Percentiles rank a stretch among this genome's conserved stretches.
Conservation (phyloP, 2,329 filamentous ascomycete species). For the Beauveria caledonica region DNA sequence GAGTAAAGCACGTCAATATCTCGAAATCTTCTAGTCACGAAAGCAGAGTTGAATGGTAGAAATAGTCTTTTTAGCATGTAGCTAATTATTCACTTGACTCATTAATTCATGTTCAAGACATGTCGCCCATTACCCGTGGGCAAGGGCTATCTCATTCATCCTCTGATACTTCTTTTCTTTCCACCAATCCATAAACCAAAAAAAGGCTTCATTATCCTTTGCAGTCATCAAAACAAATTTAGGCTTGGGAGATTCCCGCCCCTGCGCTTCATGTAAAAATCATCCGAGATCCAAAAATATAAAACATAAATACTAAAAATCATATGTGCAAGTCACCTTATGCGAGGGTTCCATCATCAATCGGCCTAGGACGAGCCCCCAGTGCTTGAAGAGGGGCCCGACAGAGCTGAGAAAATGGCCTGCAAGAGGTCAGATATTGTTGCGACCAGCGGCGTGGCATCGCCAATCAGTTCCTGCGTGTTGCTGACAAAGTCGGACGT, state of each 20-base stretch:
- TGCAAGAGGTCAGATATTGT: slow-evolving; percentile 6
- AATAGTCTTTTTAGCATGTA: slow-evolving; percentile 4
- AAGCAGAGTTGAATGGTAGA: background rate
- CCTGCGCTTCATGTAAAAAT: slow-evolving; percentile 4
- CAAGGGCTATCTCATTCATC: slow-evolving; percentile 1
- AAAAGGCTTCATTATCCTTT: slow-evolving; percentile 7
- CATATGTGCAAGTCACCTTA: background rate
- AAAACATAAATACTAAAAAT: slow-evolving; percentile 2
- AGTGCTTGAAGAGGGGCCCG: background rate
- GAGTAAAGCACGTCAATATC: too few relatives aligned
- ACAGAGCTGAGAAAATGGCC: slow-evolving; percentile 6
- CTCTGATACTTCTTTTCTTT: background rate
- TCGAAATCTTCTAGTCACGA: too few relatives aligned
- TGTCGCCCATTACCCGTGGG: background rate
- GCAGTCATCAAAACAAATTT: slow-evolving; percentile 3
- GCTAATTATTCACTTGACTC: slow-evolving; percentile 9
- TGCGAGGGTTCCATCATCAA: background rate
- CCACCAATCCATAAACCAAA: background rate
- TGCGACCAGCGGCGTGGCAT: slow-evolving; percentile 26
- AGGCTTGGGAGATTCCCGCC: background rate
- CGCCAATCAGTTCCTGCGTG: slow-evolving; percentile 34
- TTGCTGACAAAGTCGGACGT: slow-evolving; percentile 32
- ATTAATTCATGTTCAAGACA: slow-evolving; percentile 10
- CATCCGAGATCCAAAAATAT: slow-evolving; percentile 1
- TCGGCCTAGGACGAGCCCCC: background rate